A percentile compares a stretch with the other conserved stretches of the same genome.
phyloP scores from a whole-genome alignment of 192 early-diverging fungal species.

The Umbelopsis sp. region DNA sequence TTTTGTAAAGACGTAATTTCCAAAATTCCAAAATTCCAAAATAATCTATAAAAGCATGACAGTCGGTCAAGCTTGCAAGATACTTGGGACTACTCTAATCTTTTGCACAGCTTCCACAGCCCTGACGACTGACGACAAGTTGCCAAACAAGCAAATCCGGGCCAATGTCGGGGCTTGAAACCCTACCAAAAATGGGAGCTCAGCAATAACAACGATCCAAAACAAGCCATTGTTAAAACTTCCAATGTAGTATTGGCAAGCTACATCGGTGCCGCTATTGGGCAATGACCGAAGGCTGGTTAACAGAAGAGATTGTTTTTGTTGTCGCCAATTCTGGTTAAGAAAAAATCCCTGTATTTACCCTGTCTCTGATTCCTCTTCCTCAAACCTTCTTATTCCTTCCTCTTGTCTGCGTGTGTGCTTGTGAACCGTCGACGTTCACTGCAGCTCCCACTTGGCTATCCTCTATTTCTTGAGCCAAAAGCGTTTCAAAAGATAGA shows the following conservation, averaged over 20 bases:
- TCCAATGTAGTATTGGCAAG: neutral
- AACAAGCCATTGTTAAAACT: constrained; percentile 12
- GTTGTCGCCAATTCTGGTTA: constrained; percentile 17
- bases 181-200: neutral
- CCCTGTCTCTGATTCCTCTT: neutral
- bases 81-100: too few relatives aligned
- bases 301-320: constrained; percentile 14
- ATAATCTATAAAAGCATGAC: too few relatives aligned
- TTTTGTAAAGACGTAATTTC: too few relatives aligned
- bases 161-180: constrained; percentile 2
- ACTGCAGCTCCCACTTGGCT: too few relatives aligned
- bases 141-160: neutral
- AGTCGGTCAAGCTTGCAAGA: too few relatives aligned
- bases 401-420: neutral
- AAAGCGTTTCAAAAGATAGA: too few relatives aligned
- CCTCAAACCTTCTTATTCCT: neutral
- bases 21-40: too few relatives aligned
- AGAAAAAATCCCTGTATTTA: neutral
- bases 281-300: constrained; percentile 12
- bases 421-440: too few relatives aligned
- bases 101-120: neutral
- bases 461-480: too few relatives aligned
- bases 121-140: too few relatives aligned
- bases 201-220: constrained; percentile 15
- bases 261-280: constrained; percentile 13